Evolutionary conservation across 202 grass and related monocot genomes (phyloP), one percentile per base, ranked within the genome.

Genomic region (Zoysia matrella): DNA sequence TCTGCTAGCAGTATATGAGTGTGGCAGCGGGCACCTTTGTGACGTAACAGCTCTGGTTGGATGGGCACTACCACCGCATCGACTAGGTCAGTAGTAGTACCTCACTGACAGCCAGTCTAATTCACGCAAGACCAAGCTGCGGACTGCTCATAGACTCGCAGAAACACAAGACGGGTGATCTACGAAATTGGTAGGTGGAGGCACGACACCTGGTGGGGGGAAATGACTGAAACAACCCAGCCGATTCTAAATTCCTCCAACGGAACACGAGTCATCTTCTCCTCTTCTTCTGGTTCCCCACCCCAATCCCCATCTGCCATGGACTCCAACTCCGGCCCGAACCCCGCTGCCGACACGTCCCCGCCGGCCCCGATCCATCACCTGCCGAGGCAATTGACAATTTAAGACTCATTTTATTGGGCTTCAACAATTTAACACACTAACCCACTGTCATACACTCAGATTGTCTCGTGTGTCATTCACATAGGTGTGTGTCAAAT

Each of bases 111-210:
- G 1, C 0, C 0, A 12, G 66, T 1, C 42, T 11, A 8, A 2
- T 8, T 11, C 5, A 1, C 0, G 0, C 4, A 0, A 0, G 0
- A 1, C 1, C 12, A n/a, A 7, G 0, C 1, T 0, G 0, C 0
- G 85, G 80, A 14, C 86, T 83, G 60, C 65, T 0, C 81, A 83
- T 65, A 6, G 56, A 73, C 49, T 10, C 30, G 30, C 30, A 1
- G 0, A 39, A 43, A 0, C 18, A 44, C 3, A 15, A 10, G 8
- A 60, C 43, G 58, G 71, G 81, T 79, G 73, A 74, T 14, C 14
- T 30, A 8, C 18, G 10, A 14, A 42, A 42, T 36, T 0, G 46
- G 47, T 45, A 52, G 6, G 52, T 7, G n/a, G 18, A 44, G 30
- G 30, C 30, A 36, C 30, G 30, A 36, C 30, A 40, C 2, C 3